These are phyloP conservation scores for Chaetothyriales sp. DNA, from an alignment of 2,329 filamentous ascomycete species.

Conservation along the genomic window DNA sequence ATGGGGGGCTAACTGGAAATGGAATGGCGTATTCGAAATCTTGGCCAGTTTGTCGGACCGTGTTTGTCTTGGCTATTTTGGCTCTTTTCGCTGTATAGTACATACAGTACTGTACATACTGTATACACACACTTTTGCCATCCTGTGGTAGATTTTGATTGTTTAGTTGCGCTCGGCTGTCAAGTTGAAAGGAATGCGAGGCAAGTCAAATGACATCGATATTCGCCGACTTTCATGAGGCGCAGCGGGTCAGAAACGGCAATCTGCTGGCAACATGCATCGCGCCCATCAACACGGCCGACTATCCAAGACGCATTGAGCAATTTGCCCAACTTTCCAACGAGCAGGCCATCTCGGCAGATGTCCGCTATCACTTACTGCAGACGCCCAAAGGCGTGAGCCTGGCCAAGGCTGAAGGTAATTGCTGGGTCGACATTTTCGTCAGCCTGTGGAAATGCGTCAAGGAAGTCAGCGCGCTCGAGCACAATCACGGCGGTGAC, in stretches of 20 bases:
- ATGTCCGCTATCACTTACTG: conserved; percentile 59
- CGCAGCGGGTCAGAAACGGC: conserved; percentile 52
- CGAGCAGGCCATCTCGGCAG: conserved; percentile 48
- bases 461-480: conserved; percentile 55
- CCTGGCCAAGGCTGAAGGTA: conserved; percentile 53
- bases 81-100: too few relatives aligned
- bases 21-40: neutral
- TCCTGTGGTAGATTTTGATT: too few relatives aligned
- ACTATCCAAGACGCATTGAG: conserved; percentile 52
- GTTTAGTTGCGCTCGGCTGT: conserved; percentile 5
- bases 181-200: conserved; percentile 17
- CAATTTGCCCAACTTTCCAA: conserved; percentile 61
- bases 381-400: conserved; percentile 44
- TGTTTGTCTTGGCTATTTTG: neutral
- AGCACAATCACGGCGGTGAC: conserved; percentile 43
- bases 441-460: conserved; percentile 70
- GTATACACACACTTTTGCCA: too few relatives aligned
- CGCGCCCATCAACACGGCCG: conserved; percentile 51
- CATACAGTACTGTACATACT: too few relatives aligned
- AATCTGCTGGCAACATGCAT: conserved; percentile 62
- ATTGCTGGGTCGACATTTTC: conserved; percentile 81
- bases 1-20: neutral
- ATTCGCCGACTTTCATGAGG: conserved; percentile 59
- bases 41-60: neutral
- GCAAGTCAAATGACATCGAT: conserved; percentile 51